Conservation (phyloP, 345 rosid genomes). For the Eucalyptus albens region DNA sequence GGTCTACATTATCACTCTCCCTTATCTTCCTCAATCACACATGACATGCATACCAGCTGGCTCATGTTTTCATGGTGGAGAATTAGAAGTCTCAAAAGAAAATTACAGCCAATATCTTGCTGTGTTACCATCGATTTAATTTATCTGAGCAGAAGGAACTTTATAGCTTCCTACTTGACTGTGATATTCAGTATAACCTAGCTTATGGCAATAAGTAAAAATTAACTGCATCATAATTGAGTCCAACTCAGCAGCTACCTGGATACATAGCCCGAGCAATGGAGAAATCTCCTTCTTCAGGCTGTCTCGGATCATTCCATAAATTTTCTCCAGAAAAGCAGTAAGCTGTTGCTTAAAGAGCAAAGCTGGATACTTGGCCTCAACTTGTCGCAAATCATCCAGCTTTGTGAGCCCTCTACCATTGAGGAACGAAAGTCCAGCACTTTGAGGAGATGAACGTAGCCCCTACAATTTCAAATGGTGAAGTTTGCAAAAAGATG, state of each 20-base stretch:
- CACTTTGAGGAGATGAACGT: conserved; percentile 84
- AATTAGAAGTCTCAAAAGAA: neutral
- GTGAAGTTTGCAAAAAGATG: neutral
- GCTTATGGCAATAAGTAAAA: neutral
- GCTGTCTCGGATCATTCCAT: conserved; percentile 98
- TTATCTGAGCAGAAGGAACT: neutral
- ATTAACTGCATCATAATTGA: neutral
- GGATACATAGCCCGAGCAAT: conserved; percentile 90
- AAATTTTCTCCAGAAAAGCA: conserved; percentile 96
- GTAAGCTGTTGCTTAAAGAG: conserved; percentile 98
- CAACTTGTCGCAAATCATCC: conserved; percentile 89
- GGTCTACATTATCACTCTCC: neutral
- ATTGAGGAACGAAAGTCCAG: conserved; percentile 72
- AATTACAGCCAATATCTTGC: neutral
- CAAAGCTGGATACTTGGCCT: conserved; percentile 95
- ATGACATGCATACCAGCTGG: neutral
- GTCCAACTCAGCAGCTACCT: conserved; percentile 35
- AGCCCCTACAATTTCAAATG: conserved; percentile 44
- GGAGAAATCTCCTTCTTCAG: conserved; percentile 97
- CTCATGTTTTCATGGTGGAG: neutral
- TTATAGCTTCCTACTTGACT: neutral
- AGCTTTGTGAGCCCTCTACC: conserved; percentile 60
- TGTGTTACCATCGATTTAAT: neutral
- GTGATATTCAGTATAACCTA: neutral
- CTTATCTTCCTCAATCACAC: neutral